A percentile compares a stretch with the other conserved stretches of the same genome.
Evolutionary conservation across 176 grass and related monocot genomes (phyloP).

Genomic region (Carex myosuroides): DNA sequence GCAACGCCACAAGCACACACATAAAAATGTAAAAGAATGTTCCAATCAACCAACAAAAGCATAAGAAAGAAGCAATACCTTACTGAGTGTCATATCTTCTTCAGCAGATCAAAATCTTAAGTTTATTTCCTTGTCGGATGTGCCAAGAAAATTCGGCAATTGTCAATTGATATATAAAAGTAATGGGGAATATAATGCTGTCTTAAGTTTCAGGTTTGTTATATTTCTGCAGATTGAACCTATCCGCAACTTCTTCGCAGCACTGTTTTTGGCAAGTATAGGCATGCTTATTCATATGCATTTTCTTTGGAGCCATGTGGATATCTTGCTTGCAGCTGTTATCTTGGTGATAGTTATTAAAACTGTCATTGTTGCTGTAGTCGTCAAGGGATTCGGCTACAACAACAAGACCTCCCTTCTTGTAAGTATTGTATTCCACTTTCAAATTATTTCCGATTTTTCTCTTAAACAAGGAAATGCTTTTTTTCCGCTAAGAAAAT

Average conservation of each 20-base stretch:
- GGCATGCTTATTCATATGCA: conserved; percentile 99
- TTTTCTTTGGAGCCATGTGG: conserved; percentile 99
- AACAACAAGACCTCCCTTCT: conserved; percentile 97
- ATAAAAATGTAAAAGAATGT: not conserved
- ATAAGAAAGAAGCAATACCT: not conserved
- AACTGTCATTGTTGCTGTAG: conserved; percentile 73
- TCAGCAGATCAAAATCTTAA: not conserved
- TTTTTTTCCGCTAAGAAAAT: not conserved
- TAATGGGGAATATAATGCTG: conserved; percentile 31
- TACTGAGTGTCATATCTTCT: not conserved
- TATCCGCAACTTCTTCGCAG: conserved; percentile 96
- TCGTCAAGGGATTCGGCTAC: conserved; percentile 96
- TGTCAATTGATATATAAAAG: not conserved
- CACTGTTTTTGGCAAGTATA: conserved; percentile 98
- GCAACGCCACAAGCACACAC: not conserved
- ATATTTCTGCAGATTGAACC: conserved; percentile 98
- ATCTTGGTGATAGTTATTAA: conserved; percentile 94
- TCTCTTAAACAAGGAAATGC: not conserved
- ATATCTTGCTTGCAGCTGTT: conserved; percentile 97
- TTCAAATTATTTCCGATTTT: not conserved
- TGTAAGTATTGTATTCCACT: conserved; percentile 44
- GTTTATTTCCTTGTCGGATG: not conserved
- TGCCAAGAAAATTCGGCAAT: not conserved
- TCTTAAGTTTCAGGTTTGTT: conserved; percentile 91
- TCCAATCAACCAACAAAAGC: not conserved